Percentiles rank a stretch among this genome's conserved stretches.
These are phyloP conservation scores for Linum trigynum DNA, from an alignment of 345 rosid species.

Conservation along the genomic window DNA sequence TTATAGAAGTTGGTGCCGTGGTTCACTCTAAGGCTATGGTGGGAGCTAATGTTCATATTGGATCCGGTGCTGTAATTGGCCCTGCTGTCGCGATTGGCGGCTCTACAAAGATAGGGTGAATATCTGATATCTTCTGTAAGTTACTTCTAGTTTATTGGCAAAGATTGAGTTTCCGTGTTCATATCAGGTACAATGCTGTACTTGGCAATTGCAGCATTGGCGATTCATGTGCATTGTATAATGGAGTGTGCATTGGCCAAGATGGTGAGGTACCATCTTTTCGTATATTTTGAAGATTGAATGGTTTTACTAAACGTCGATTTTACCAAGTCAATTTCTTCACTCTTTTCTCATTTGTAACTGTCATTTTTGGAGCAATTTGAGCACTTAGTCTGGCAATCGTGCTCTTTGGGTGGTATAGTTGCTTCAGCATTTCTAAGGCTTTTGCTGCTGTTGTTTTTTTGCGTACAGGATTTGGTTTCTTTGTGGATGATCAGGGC, in stretches of 20 bases:
- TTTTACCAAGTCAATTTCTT: too few species aligned
- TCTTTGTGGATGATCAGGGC: conserved; percentile 58
- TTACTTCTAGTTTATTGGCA: background rate
- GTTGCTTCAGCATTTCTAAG: background rate
- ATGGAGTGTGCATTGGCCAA: conserved; percentile 83
- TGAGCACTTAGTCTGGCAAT: too few species aligned
- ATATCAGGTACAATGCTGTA: conserved; percentile 51
- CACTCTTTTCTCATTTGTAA: too few species aligned
- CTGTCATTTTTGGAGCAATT: too few species aligned
- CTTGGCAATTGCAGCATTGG: conserved; percentile 61
- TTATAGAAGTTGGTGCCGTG: conserved; percentile 50
- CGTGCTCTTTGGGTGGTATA: background rate
- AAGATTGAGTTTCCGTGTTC: background rate
- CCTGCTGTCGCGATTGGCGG: conserved; percentile 47
- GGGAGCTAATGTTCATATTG: conserved; percentile 49
- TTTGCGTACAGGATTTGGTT: conserved; percentile 61
- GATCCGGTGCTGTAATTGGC: conserved; percentile 65
- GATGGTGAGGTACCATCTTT: conserved; percentile 44
- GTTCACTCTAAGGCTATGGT: conserved; percentile 45
- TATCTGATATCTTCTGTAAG: background rate
- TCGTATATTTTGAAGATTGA: too few species aligned
- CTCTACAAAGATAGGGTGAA: conserved; percentile 52
- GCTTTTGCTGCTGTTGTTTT: background rate
- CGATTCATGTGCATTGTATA: conserved; percentile 54
- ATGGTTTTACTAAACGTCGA: too few species aligned